Base-by-base conservation (phyloP, 2,329 filamentous ascomycete species). In the Claviceps citrina region DNA sequence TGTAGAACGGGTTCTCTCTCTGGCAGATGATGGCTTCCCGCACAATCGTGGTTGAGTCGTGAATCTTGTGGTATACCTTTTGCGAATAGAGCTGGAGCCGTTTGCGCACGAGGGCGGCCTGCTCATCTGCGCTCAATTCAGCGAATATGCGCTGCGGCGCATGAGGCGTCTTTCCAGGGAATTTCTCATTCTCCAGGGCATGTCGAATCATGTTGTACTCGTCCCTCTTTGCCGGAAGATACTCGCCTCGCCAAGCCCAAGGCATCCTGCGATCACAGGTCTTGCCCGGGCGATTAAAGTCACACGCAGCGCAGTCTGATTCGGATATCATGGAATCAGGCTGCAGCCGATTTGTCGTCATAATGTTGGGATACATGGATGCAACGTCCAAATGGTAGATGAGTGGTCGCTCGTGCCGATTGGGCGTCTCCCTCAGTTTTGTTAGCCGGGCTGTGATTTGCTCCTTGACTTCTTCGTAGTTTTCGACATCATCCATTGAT, bases 291-390 rank as follows among this genome's bases (percentile, higher is more conserved):
- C 91, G 71, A 50, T 98, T 98, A 68, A 98, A 98, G 58, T 98
- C 93, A 60, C 93, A 98, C 9, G 91, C 87, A 3, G 91, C 91
- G 53, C 93, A 98, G 52, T 94, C 85, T 0, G 87, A 84, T 57
- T 98, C 93, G 36, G 89, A 70, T 40, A 98, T 93, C 86, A 98
- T 93, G n/a, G 91, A 96, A 59, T 98, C 91, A 0, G 91, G 91
- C 51, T 98, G 91, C 35, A 98, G 63, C 58, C 91, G 82, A 59
- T 98, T 98, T 1, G 91, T 98, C 2, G 93, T 98, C 93, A 98
- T 98, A 58, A 98, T 98, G 60, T 98, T 98, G 8, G 91, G 91
- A 57, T 98, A 98, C 91, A 98, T 98, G 44, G 91, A 95, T 15
- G 91, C 91, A 43, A 98, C 93, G 55, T 98, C 91, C 63, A 98